Base-by-base conservation (phyloP, 2,329 filamentous ascomycete genomes). In the Trichoderma simmonsii region DNA sequence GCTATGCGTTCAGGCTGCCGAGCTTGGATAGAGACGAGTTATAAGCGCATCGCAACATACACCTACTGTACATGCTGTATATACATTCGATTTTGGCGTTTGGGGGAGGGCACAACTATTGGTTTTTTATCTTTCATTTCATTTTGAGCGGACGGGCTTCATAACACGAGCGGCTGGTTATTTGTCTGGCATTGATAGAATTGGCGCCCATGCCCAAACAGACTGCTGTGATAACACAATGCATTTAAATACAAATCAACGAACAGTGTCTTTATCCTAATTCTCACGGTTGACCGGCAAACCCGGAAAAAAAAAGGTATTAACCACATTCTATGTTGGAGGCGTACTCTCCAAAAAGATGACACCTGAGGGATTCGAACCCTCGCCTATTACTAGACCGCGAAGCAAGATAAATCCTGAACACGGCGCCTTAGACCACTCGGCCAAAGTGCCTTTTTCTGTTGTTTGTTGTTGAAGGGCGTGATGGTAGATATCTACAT, bases 11-110 rank as follows among this genome's bases (percentile, higher is more conserved):
- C 63, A 75, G 81, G 71, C 77, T 84, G 15, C 85, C 85, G 1
- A 80, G 81, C 62, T 48, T 85, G 4, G 79, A 81, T 69, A 72
- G 83, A 4, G 84, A 88, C 67, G 87, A 89, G 80, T 77, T 89
- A 32, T 88, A 73, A 79, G 54, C 26, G n/a, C 11, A 9, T 8
- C 12, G 26, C 43, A 24, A 69, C 66, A 34, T 21, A 14, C 32
- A 32, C 39, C 21, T 28, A 26, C 48, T 70, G 66, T 62, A 70
- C 66, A 70, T 64, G 36, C 48, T 71, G 60, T 64, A 71, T 54
- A 73, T 73, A 70, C 21, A 21, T 60, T 70, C 32, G 21, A 51
- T 39, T 61, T 59, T 43, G 36, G 71, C 57, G 60, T 64, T 69
- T 65, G 21, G 8, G 67, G 48, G 26, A 56, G 36, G 62, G 21